Evolutionary conservation across 1,284 basidiomycete genomes (phyloP).

Genomic region (Porogramme epimiltina): DNA sequence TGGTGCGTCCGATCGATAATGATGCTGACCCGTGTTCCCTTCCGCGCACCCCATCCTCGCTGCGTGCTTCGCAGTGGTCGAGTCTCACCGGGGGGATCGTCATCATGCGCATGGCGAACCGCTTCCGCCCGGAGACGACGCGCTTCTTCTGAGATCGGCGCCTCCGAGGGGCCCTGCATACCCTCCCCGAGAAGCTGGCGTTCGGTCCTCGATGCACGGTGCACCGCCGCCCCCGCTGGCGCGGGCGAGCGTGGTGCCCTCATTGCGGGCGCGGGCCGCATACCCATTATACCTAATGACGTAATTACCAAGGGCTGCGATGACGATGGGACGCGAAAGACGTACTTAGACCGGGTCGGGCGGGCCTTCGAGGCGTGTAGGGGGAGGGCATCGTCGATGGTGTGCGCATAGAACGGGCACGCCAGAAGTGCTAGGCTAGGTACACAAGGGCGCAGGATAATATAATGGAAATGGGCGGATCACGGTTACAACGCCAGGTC

Average conservation of each 20-base stretch:
- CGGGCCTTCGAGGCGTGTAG: too few species aligned
- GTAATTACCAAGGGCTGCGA: too few species aligned
- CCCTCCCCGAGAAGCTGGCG: too few species aligned
- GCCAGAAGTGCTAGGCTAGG: neutral
- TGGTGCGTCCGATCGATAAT: constrained; percentile 21
- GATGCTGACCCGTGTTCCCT: neutral
- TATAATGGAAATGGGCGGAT: constrained; percentile 5
- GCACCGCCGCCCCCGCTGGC: too few species aligned
- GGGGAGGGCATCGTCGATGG: too few species aligned
- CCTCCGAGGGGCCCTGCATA: neutral
- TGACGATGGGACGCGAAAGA: too few species aligned
- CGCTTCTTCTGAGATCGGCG: constrained; percentile 26
- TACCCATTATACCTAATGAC: too few species aligned
- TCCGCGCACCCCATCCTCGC: neutral
- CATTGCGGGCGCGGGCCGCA: too few species aligned
- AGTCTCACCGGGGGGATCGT: constrained; percentile 59
- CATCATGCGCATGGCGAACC: constrained; percentile 51
- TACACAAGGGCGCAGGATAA: neutral
- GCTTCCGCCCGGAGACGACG: constrained; percentile 25
- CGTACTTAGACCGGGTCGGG: too few species aligned
- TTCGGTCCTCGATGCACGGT: too few species aligned
- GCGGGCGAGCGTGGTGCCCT: too few species aligned
- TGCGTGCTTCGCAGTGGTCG: constrained; percentile 48
- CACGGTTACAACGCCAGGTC: neutral
- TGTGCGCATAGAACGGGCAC: too few species aligned